Conservation (phyloP, 768 basidiomycete species). For the Hirschioporus abietinus region DNA sequence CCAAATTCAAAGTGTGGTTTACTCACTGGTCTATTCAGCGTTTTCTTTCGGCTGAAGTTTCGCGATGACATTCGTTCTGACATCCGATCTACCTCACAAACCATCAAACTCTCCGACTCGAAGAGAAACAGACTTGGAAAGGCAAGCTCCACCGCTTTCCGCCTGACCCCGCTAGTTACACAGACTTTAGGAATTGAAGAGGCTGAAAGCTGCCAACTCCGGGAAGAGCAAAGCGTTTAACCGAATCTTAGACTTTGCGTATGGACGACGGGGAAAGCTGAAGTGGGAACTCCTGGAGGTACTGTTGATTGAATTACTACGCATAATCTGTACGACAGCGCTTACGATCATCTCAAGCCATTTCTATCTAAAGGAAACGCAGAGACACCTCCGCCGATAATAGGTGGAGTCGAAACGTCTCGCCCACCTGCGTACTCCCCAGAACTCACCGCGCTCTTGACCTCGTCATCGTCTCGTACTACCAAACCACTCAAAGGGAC, state of each 20-base stretch:
- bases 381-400: slow-evolving; percentile 41
- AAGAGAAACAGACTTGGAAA: slow-evolving; percentile 48
- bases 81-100: slow-evolving; percentile 26
- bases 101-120: slow-evolving; percentile 24
- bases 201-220: slow-evolving; percentile 48
- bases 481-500: slow-evolving; percentile 38
- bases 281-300: slow-evolving; percentile 67
- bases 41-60: slow-evolving; percentile 58
- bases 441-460: slow-evolving; percentile 58
- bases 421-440: slow-evolving; percentile 63
- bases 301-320: slow-evolving; percentile 14
- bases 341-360: slow-evolving; percentile 35
- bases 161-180: slow-evolving; percentile 3
- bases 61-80: slow-evolving; percentile 52
- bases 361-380: slow-evolving; percentile 43
- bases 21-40: slow-evolving; percentile 31
- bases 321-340: slow-evolving; percentile 4
- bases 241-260: slow-evolving; percentile 61
- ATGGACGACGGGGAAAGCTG: slow-evolving; percentile 70
- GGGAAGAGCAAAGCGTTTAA: slow-evolving; percentile 47
- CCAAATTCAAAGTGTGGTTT: slow-evolving; percentile 8
- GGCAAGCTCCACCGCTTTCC: slow-evolving; percentile 28
- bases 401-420: slow-evolving; percentile 45
- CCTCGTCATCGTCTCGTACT: slow-evolving; percentile 39
- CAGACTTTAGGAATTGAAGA: slow-evolving; percentile 43